Percentiles rank a stretch among this genome's conserved stretches.
These are phyloP conservation scores for Orbilia brochopaga DNA, from an alignment of 2,329 filamentous ascomycete species.

Conservation along the genomic window DNA sequence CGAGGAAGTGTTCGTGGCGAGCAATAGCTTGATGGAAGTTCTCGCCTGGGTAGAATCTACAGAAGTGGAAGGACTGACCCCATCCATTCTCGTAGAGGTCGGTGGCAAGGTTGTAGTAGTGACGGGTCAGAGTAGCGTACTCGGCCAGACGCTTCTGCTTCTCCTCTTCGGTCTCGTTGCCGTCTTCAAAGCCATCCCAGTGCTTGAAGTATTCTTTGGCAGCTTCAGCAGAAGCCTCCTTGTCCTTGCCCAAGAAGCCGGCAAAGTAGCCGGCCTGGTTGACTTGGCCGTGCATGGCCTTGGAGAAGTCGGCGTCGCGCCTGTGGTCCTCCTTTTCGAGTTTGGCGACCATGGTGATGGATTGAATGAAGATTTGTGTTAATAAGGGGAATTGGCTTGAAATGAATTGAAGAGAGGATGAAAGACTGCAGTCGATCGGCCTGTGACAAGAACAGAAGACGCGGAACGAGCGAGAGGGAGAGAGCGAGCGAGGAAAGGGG, in stretches of 20 bases:
- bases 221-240: constrained; percentile 76
- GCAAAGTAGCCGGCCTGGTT: constrained; percentile 70
- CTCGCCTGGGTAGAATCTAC: constrained; percentile 86
- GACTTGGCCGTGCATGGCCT: constrained; percentile 75
- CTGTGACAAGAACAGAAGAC: not conserved
- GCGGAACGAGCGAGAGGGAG: not conserved
- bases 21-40: constrained; percentile 89
- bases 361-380: not conserved
- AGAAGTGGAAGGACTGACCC: constrained; percentile 97
- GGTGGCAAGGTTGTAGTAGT: constrained; percentile 98
- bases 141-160: constrained; percentile 77
- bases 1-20: constrained; percentile 96
- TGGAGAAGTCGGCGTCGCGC: constrained; percentile 90
- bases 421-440: not conserved
- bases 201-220: constrained; percentile 95
- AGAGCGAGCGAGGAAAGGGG: not conserved
- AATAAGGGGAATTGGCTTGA: not conserved
- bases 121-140: constrained; percentile 90
- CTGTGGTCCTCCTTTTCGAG: constrained; percentile 83
- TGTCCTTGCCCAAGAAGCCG: constrained; percentile 82
- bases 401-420: not conserved
- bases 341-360: constrained; percentile 49
- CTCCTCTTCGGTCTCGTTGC: constrained; percentile 79
- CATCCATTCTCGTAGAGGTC: constrained; percentile 97
- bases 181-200: constrained; percentile 83